Evolutionary conservation across 2,329 filamentous ascomycete genomes (phyloP), one percentile per base, ranked within the genome.

Genomic region (Macrophomina tecta): DNA sequence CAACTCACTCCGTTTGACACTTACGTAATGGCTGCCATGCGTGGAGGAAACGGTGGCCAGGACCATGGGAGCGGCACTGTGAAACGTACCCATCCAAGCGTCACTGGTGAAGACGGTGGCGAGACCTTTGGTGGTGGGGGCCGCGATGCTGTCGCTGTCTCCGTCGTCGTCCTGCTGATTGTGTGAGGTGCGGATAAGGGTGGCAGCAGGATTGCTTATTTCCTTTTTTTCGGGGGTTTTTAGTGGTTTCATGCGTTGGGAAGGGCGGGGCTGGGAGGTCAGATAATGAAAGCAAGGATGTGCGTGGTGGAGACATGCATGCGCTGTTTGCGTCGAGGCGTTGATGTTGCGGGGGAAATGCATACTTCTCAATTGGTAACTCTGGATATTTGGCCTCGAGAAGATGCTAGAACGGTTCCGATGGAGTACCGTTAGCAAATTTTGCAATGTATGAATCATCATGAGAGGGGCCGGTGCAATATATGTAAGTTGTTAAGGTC

Each of bases 1-100:
- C 23, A 23, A 23, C 23, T 1, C 23, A 3, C 1, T 23, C 2
- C 23, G 23, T 23, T 23, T 23, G 23, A 23, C 2, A 23, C 23
- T 23, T 23, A 23, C 23, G 3, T 23, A 23, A 23, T 23, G 23
- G 23, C 1, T 23, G 23, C 23, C 23, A 23, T 23, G 80, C 0
- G 79, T 78, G 69, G 83, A 82, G 46, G 74, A 80, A 62, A 82
- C 80, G 52, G 80, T 76, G 68, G 72, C 70, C 45, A 77, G 75
- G 49, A 73, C 73, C 69, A 78, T 74, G 63, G 72, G 73, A 38
- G 66, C 28, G 46, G 73, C 73, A 38, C 51, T 64, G 68, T 73
- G 64, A 46, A 73, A 68, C 7, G 67, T 68, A 68, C 80, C 73
- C 38, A 76, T 69, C 52, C 66, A 77, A 18, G 77, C 79, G 8